Percentiles rank a stretch among this genome's conserved stretches.
Evolutionary conservation across 257 asterid genomes (phyloP).

Genomic region (Perilla frutescens): DNA sequence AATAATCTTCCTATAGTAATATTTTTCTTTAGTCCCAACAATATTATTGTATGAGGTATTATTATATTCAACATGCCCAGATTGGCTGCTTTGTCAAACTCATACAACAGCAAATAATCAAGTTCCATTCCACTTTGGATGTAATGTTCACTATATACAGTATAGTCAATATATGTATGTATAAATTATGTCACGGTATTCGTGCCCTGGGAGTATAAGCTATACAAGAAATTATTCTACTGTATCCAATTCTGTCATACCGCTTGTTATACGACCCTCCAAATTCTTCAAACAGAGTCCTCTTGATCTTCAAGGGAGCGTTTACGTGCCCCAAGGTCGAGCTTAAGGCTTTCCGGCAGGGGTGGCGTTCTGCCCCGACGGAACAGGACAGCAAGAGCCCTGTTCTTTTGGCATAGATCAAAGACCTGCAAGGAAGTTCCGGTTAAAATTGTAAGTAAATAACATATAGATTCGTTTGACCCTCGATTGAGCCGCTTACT

Average conservation of each 20-base stretch:
- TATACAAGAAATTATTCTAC: neutral
- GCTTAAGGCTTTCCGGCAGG: slow-evolving; percentile 80
- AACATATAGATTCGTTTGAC: slow-evolving; percentile 14
- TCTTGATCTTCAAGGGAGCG: slow-evolving; percentile 89
- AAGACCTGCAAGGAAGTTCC: slow-evolving; percentile 61
- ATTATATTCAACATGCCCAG: neutral
- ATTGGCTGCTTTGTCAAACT: neutral
- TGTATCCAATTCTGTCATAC: neutral
- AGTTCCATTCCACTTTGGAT: slow-evolving; percentile 11
- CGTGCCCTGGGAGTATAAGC: neutral
- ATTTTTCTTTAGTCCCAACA: no score
- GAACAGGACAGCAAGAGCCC: slow-evolving; percentile 87
- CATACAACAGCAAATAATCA: slow-evolving; percentile 22
- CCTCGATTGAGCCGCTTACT: slow-evolving; percentile 50
- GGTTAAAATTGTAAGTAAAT: slow-evolving; percentile 13
- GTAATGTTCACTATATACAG: slow-evolving; percentile 38
- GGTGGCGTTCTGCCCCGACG: slow-evolving; percentile 88
- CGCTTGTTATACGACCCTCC: neutral
- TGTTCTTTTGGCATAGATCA: slow-evolving; percentile 79
- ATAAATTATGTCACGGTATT: slow-evolving; percentile 20
- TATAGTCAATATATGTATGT: slow-evolving; percentile 24
- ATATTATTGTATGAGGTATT: no score
- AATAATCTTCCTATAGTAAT: no score
- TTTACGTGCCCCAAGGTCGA: slow-evolving; percentile 75
- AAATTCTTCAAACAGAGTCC: slow-evolving; percentile 38